Evolutionary conservation across 345 rosid species (phyloP), one percentile per base, ranked within the genome.

Genomic region (Sonneratia alba): DNA sequence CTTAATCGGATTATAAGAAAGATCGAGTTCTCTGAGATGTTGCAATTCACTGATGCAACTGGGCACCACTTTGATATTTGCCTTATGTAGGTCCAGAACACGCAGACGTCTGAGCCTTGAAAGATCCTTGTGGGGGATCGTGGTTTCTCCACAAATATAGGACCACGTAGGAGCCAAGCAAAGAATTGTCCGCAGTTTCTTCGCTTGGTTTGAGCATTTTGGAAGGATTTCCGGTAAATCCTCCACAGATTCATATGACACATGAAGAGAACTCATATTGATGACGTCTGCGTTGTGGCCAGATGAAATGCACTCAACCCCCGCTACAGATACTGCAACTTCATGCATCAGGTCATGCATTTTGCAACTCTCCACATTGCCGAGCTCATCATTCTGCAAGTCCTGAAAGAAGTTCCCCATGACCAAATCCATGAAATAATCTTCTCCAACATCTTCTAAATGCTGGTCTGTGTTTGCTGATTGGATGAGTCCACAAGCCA

Each of bases 401-500:
- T 72, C 79, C 36, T 76, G 82, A 53, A 79, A 76, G 36, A 76
- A 76, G 0, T 61, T 76, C 49, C 77, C 37, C 61, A 22, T 68
- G 49, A 24, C 55, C 15, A 74, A 67, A 21, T 74, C 59, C 21
- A 6, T 73, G 32, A 14, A 24, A 15, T 2, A 6, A 19, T 32
- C 42, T 7, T 69, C 62, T 3, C 72, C 77, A 61, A 48, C 37
- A 22, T 7, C 77, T 65, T 79, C 79, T 0, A 70, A 67, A 37
- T 47, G 4, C 32, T 45, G 21, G 47, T 12, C 36, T 3, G n/a
- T 53, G 59, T 19, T 4, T 53, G 37, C 6, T 6, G 22, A 21
- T 38, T 65, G 32, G 32, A 79, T 19, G 43, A 59, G 73, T 16
- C 79, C 75, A 36, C 70, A 75, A 11, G 79, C 79, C 49, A 79